These are phyloP conservation scores for Leishmania gerbilli DNA, from an alignment of 208 protist species.

Conservation along the genomic window DNA sequence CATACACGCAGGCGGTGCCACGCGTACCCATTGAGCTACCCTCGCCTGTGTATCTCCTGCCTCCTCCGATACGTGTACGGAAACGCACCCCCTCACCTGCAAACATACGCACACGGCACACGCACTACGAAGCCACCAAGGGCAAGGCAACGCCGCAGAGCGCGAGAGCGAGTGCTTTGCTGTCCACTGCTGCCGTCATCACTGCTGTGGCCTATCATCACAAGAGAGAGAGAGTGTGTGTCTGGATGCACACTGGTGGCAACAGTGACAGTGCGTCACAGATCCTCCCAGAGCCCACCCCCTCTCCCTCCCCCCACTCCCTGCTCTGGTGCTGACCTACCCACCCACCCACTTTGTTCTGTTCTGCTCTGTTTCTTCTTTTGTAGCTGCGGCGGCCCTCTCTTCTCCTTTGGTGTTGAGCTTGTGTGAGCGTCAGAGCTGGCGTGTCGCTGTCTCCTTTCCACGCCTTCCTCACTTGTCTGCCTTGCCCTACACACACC, in stretches of 20 bases:
- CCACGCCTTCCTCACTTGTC: background rate
- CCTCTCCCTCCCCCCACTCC: background rate
- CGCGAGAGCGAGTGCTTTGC: background rate
- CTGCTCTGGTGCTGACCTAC: background rate
- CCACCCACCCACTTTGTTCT: background rate
- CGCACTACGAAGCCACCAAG: background rate
- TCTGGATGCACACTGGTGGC: background rate
- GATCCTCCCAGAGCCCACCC: background rate
- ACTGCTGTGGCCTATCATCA: background rate
- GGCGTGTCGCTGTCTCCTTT: background rate
- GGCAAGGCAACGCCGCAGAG: background rate
- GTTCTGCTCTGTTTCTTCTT: slow-evolving; percentile 1
- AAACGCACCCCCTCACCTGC: background rate
- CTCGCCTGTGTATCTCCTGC: background rate
- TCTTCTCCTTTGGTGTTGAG: background rate
- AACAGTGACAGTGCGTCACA: background rate
- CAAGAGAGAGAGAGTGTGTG: background rate
- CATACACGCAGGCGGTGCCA: background rate
- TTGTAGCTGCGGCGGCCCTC: background rate
- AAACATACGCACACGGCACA: background rate
- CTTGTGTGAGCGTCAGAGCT: background rate
- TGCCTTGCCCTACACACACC: background rate
- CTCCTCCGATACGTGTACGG: background rate
- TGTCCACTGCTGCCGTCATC: background rate
- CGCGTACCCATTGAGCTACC: background rate